Evolutionary conservation across 495 filamentous ascomycete species (phyloP).

Genomic region (Aspergillus ellipticus): DNA sequence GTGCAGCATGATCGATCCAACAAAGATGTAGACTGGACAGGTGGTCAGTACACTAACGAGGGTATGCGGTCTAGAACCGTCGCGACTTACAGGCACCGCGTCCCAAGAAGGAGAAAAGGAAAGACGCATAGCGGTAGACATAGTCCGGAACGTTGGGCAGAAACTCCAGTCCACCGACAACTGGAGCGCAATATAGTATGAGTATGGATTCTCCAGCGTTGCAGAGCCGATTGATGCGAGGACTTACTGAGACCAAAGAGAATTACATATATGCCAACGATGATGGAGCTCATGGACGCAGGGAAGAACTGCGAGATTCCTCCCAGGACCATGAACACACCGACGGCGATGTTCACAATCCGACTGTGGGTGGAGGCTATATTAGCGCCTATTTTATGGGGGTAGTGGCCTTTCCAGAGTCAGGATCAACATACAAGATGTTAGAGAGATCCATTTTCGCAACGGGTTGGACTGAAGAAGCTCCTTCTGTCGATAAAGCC

Average conservation of each 20-base stretch:
- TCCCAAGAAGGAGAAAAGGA: constrained; percentile 96
- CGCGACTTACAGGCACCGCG: constrained; percentile 81
- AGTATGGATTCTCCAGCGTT: constrained; percentile 4
- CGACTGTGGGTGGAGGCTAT: constrained; percentile 54
- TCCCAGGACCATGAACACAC: constrained; percentile 82
- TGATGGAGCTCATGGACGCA: constrained; percentile 45
- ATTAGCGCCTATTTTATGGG: constrained; percentile 1
- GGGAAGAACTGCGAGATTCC: constrained; percentile 84
- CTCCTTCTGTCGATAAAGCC: neutral
- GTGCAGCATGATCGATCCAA: constrained; percentile 79
- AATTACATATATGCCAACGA: constrained; percentile 81
- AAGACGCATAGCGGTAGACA: constrained; percentile 87
- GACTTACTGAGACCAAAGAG: constrained; percentile 81
- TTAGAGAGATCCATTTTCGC: constrained; percentile 54
- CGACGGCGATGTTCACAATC: constrained; percentile 87
- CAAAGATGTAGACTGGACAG: constrained; percentile 85
- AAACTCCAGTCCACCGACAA: constrained; percentile 64
- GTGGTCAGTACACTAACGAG: constrained; percentile 12
- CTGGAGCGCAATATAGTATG: constrained; percentile 18
- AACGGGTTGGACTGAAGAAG: neutral
- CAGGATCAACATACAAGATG: constrained; percentile 49
- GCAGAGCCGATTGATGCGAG: neutral
- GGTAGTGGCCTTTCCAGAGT: neutral
- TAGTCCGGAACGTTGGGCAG: constrained; percentile 82
- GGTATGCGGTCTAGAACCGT: neutral